A percentile compares a stretch with the other conserved stretches of the same genome.
Conservation (phyloP, 2,329 filamentous ascomycete genomes). For the Diaporthe citriasiana region DNA sequence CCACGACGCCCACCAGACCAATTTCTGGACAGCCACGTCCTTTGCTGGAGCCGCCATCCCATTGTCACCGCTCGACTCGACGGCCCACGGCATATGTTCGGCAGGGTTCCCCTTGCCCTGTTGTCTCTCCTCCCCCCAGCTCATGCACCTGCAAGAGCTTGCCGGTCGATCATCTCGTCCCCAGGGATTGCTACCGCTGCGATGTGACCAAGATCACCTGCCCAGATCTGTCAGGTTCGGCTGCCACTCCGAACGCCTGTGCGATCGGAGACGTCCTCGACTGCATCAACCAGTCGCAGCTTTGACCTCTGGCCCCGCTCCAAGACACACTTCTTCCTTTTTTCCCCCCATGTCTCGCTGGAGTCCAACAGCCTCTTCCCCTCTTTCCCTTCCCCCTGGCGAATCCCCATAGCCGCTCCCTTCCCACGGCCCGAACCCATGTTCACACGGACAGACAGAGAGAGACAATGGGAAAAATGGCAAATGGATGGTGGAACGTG, state of each 20-base stretch:
- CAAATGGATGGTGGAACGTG: not conserved
- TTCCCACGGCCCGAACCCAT: conserved; percentile 22
- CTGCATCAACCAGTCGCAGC: conserved; percentile 21
- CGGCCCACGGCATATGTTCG: not conserved
- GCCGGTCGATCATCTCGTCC: conserved; percentile 33
- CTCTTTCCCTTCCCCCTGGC: conserved; percentile 9
- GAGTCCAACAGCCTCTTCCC: not conserved
- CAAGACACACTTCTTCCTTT: conserved; percentile 27
- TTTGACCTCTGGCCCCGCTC: conserved; percentile 28
- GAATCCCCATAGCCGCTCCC: not conserved
- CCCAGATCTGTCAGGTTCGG: conserved; percentile 33
- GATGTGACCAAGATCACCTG: conserved; percentile 30
- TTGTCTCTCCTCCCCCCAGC: conserved; percentile 17
- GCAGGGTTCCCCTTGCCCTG: conserved; percentile 5
- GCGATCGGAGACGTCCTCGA: conserved; percentile 15
- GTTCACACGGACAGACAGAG: not conserved
- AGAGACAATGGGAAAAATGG: conserved; percentile 10
- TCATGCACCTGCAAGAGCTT: conserved; percentile 29
- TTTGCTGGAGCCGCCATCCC: not conserved
- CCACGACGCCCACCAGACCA: not conserved
- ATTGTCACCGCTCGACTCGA: conserved; percentile 13
- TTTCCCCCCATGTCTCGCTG: conserved; percentile 10
- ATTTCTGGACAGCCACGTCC: conserved; percentile 2
- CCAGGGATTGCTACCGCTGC: conserved; percentile 2
- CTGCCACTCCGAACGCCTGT: conserved; percentile 19